Conservation (phyloP, 1,284 basidiomycete species). For the Amylostereum areolatum region DNA sequence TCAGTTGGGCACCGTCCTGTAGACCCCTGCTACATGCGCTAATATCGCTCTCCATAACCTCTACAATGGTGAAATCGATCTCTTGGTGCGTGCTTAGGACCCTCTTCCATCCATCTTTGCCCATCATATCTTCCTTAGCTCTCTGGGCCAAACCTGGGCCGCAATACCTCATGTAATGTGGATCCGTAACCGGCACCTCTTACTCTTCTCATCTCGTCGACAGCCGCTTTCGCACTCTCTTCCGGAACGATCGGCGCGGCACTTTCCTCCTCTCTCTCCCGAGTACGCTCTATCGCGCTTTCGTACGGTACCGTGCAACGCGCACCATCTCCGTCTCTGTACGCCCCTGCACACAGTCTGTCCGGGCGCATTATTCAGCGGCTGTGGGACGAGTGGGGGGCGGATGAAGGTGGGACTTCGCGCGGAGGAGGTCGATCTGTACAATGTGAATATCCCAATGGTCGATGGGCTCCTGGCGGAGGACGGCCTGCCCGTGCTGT, state of each 20-base stretch:
- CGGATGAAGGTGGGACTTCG: slow-evolving; percentile 53
- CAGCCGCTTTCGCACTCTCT: slow-evolving; percentile 80
- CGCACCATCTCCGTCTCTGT: slow-evolving; percentile 55
- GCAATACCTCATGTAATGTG: slow-evolving; percentile 69
- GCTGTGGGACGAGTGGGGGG: slow-evolving; percentile 80
- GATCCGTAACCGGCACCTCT: neutral
- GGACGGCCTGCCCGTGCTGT: slow-evolving; percentile 55
- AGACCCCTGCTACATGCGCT: slow-evolving; percentile 89
- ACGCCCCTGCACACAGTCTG: slow-evolving; percentile 67
- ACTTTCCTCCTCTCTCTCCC: slow-evolving; percentile 71
- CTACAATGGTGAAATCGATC: slow-evolving; percentile 78
- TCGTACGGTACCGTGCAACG: slow-evolving; percentile 80
- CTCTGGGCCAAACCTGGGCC: slow-evolving; percentile 72
- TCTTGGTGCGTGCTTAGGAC: slow-evolving; percentile 55
- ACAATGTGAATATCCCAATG: slow-evolving; percentile 79
- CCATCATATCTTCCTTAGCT: slow-evolving; percentile 36
- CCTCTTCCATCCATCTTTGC: neutral
- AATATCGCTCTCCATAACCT: slow-evolving; percentile 88
- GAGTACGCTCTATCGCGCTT: slow-evolving; percentile 67
- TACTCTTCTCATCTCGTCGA: neutral
- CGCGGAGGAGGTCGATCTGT: slow-evolving; percentile 67
- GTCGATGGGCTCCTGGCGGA: slow-evolving; percentile 52
- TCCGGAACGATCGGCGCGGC: slow-evolving; percentile 91
- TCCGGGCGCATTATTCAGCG: slow-evolving; percentile 62
- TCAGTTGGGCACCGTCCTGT: neutral